Percentiles rank a stretch among this genome's conserved stretches.
phyloP scores from a whole-genome alignment of 2,329 filamentous ascomycete genomes.

The Ambrosiella xylebori region DNA sequence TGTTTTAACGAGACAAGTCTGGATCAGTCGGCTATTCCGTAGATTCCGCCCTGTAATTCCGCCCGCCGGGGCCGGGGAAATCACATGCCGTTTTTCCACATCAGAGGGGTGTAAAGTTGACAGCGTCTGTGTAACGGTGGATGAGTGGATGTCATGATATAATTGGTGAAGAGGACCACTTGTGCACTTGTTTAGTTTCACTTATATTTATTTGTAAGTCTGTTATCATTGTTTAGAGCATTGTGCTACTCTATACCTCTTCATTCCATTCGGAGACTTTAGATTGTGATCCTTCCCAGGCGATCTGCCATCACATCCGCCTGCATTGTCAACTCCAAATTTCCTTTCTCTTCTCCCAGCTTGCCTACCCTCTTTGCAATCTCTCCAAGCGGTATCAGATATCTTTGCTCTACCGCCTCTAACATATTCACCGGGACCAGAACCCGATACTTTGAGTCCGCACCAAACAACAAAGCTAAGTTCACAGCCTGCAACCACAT shows the following conservation, averaged over 20 bases:
- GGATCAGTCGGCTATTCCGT: no score
- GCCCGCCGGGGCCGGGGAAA: no score
- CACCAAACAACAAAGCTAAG: conserved; percentile 27
- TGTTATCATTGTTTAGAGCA: no score
- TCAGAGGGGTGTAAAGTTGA: not conserved
- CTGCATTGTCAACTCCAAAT: conserved; percentile 22
- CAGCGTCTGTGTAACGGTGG: not conserved
- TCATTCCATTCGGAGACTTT: not conserved
- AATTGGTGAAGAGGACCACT: no score
- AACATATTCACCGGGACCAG: conserved; percentile 39
- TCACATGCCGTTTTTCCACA: no score
- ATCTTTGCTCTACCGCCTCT: conserved; percentile 39
- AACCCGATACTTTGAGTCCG: conserved; percentile 22
- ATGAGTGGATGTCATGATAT: no score
- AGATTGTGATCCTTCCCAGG: conserved; percentile 22
- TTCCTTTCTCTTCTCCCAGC: conserved; percentile 19
- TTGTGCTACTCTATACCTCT: no score
- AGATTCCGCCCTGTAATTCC: no score
- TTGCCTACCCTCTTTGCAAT: conserved; percentile 24
- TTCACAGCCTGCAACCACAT: conserved; percentile 44
- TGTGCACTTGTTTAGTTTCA: no score
- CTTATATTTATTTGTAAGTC: no score
- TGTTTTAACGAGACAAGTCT: no score
- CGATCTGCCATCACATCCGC: conserved; percentile 26
- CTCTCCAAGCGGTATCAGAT: conserved; percentile 34